Evolutionary conservation across 1,284 basidiomycete species (phyloP).

Genomic region (Cutaneotrichosporon sp.): DNA sequence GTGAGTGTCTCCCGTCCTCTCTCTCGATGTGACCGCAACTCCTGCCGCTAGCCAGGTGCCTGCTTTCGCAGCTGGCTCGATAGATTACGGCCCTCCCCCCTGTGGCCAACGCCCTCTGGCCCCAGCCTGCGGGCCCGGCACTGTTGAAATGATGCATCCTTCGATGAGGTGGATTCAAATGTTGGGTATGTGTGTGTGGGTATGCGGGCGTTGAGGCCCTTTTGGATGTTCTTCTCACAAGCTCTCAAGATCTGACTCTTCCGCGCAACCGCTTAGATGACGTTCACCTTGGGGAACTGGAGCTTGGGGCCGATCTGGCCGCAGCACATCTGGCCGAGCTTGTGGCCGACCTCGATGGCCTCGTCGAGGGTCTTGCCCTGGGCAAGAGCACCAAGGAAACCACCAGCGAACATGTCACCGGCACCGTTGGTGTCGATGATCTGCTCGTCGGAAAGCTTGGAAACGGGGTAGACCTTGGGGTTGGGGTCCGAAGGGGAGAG

Average conservation of each 20-base stretch:
- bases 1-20: background rate
- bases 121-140: background rate
- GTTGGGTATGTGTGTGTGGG: slow-evolving; percentile 10
- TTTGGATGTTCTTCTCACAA: background rate
- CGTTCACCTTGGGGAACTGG: slow-evolving; percentile 44
- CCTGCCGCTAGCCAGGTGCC: too few relatives aligned
- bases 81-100: too few relatives aligned
- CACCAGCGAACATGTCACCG: slow-evolving; percentile 99
- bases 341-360: slow-evolving; percentile 77
- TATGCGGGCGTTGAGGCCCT: slow-evolving; percentile 20
- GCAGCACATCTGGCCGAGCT: slow-evolving; percentile 84
- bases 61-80: too few relatives aligned
- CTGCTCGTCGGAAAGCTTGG: slow-evolving; percentile 63
- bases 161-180: background rate
- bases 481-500: slow-evolving; percentile 47
- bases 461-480: slow-evolving; percentile 63
- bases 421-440: slow-evolving; percentile 99
- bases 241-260: background rate
- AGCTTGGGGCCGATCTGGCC: slow-evolving; percentile 64
- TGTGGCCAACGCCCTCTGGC: background rate
- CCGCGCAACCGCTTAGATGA: slow-evolving; percentile 31
- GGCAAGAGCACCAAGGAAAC: slow-evolving; percentile 84
- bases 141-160: slow-evolving; percentile 30
- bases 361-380: slow-evolving; percentile 77
- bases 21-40: too few relatives aligned